Evolutionary conservation across 2,329 filamentous ascomycete species (phyloP), one percentile per base, ranked within the genome.

Genomic region (Penicillium hesseltinei): DNA sequence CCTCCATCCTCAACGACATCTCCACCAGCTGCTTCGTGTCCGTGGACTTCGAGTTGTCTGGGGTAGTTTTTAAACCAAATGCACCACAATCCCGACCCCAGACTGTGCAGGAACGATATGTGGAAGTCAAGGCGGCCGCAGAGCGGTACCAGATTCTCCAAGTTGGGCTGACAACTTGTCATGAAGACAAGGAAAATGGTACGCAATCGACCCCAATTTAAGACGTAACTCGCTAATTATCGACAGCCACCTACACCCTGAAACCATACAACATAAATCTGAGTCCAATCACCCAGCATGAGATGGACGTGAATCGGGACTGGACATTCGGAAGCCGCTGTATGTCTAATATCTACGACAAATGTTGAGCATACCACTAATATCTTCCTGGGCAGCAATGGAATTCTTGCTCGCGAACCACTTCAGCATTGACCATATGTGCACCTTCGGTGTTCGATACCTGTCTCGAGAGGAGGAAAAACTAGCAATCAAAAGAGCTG

Each of bases 31-130:
- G 80, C 58, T 88, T 88, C 64, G 82, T 89, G 13, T 78, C 85
- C 3, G 77, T 89, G 57, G 87, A 89, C 66, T 77, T 88, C 13
- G 87, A 89, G 70, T 81, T 89, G 45, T 88, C 86, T 15, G 87
- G 87, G 2, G 85, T 89, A 23, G 77, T 79, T 3, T 71, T 71
- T 13, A 78, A 78, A 25, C 73, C 75, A 44, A 64, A 66, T 15
- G 68, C 66, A 55, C 62, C 66, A 13, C 71, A 75, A 31, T 65
- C 68, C 38, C 75, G 77, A 36, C 79, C 78, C 56, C 79, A 79
- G 33, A 80, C 80, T 3, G 73, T 89, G 2, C 82, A 88, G 63
- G 75, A 86, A 43, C 80, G 83, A 54, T 89, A 89, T 66, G 72
- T 76, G 11, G 85, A 89, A 60, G 78, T 79, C 56, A 87, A 84